Evolutionary conservation across 148 eudicot genomes (phyloP).

Genomic region (Amaranthus cruentus): DNA sequence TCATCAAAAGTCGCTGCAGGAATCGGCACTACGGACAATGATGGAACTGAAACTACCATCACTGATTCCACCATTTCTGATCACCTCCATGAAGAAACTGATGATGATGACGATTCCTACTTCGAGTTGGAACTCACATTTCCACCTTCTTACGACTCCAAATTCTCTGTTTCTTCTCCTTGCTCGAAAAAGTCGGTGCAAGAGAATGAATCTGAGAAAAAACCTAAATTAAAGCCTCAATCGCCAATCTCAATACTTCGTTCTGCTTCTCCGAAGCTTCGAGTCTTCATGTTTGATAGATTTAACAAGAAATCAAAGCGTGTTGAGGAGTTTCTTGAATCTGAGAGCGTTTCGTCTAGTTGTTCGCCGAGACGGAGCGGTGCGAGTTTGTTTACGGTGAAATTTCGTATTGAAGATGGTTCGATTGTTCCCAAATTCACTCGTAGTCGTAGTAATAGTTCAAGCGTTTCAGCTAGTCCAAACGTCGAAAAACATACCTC

Average conservation of each 20-base stretch:
- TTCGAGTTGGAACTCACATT: slow-evolving; percentile 61
- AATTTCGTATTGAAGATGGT: slow-evolving; percentile 33
- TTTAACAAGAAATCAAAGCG: slow-evolving; percentile 20
- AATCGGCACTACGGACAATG: slow-evolving; percentile 17
- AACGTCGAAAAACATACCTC: slow-evolving; percentile 9
- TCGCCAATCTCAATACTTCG: slow-evolving; percentile 38
- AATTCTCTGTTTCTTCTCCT: slow-evolving; percentile 1
- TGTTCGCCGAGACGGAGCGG: slow-evolving; percentile 14
- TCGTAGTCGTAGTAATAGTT: slow-evolving; percentile 15
- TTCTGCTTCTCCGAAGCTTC: slow-evolving; percentile 34
- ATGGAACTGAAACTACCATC: slow-evolving; percentile 18
- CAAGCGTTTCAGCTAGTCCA: slow-evolving; percentile 4
- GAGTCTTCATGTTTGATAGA: slow-evolving; percentile 37
- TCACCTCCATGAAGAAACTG: slow-evolving; percentile 11
- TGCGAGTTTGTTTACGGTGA: slow-evolving; percentile 27
- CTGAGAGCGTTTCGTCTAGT: slow-evolving; percentile 14
- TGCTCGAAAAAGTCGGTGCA: neutral
- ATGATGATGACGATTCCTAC: slow-evolving; percentile 59
- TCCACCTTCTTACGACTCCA: slow-evolving; percentile 21
- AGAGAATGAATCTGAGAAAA: slow-evolving; percentile 9
- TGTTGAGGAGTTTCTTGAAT: slow-evolving; percentile 20
- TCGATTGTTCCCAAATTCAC: slow-evolving; percentile 29
- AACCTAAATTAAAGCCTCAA: slow-evolving; percentile 28
- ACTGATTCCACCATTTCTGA: slow-evolving; percentile 19
- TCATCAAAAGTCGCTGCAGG: slow-evolving; percentile 23